phyloP scores from a whole-genome alignment of 2,329 filamentous ascomycete species.

The Leptographium radiaticola region DNA sequence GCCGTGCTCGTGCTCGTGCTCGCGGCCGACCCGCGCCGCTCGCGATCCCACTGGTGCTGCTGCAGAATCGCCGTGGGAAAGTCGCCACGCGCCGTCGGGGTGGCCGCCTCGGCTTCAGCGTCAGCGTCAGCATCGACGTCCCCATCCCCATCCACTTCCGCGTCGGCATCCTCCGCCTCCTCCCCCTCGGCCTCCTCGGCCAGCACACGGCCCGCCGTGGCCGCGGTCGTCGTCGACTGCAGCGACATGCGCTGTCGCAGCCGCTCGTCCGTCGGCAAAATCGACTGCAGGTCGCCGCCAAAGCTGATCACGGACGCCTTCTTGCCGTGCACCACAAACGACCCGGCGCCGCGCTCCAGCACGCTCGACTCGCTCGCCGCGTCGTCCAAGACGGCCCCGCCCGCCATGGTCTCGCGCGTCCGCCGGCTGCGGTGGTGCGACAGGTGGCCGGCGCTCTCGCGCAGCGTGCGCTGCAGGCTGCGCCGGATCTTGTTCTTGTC shows the following conservation, averaged over 20 bases:
- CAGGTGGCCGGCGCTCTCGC: slow-evolving; percentile 60
- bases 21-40: slow-evolving; percentile 46
- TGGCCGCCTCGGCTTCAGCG: background rate
- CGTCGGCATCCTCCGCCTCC: background rate
- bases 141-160: background rate
- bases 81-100: slow-evolving; percentile 19
- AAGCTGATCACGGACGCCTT: slow-evolving; percentile 97
- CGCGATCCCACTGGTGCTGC: slow-evolving; percentile 22
- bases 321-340: slow-evolving; percentile 94
- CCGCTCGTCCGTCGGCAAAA: slow-evolving; percentile 56
- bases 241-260: slow-evolving; percentile 47
- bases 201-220: background rate
- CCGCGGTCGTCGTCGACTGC: slow-evolving; percentile 16
- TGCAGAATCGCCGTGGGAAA: slow-evolving; percentile 39
- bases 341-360: slow-evolving; percentile 66
- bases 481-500: slow-evolving; percentile 62
- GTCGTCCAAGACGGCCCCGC: slow-evolving; percentile 36
- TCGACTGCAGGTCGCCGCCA: slow-evolving; percentile 73
- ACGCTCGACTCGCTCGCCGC: slow-evolving; percentile 42
- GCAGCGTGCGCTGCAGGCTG: slow-evolving; percentile 78
- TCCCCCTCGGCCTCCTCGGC: slow-evolving; percentile 14
- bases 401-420: slow-evolving; percentile 59
- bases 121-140: background rate
- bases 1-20: slow-evolving; percentile 56
- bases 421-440: slow-evolving; percentile 61